A percentile compares a stretch with the other conserved stretches of the same genome.
Evolutionary conservation across 2,329 filamentous ascomycete species (phyloP).

Genomic region (Mariannaea elegans): DNA sequence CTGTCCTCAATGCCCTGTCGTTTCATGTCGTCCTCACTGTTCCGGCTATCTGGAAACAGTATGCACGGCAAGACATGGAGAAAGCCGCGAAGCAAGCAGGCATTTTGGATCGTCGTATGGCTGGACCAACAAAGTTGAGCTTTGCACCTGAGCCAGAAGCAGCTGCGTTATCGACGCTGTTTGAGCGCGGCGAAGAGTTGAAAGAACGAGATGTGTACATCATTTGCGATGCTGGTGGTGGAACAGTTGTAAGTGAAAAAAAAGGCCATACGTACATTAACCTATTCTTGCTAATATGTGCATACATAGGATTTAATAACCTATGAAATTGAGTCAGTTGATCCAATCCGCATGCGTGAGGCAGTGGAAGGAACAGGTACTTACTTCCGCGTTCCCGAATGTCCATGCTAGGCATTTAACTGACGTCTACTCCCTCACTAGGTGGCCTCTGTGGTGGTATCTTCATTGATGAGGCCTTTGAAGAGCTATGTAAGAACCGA

Average conservation of each 20-base stretch:
- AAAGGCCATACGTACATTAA: too few relatives aligned
- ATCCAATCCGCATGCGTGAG: slow-evolving; percentile 18
- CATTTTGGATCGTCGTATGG: slow-evolving; percentile 11
- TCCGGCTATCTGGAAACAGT: slow-evolving; percentile 22
- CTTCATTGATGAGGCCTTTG: slow-evolving; percentile 21
- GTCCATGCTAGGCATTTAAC: neutral
- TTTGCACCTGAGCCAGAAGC: slow-evolving; percentile 17
- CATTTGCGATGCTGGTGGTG: slow-evolving; percentile 22
- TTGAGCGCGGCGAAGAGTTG: neutral
- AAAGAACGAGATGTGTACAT: slow-evolving; percentile 19
- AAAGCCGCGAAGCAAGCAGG: slow-evolving; percentile 1
- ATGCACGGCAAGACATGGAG: slow-evolving; percentile 18
- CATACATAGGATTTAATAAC: slow-evolving; percentile 18
- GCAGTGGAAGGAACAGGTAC: slow-evolving; percentile 19
- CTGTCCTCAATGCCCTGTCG: neutral
- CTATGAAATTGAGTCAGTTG: slow-evolving; percentile 5
- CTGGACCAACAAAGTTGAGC: slow-evolving; percentile 8
- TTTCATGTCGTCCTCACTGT: slow-evolving; percentile 23
- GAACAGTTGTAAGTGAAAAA: slow-evolving; percentile 17
- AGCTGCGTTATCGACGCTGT: too few relatives aligned
- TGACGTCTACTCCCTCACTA: neutral
- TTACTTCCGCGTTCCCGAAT: too few relatives aligned
- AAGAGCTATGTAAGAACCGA: neutral
- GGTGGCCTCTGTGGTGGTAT: slow-evolving; percentile 24
- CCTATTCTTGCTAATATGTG: neutral